Evolutionary conservation across 2,329 filamentous ascomycete genomes (phyloP).

Genomic region (Alternaria panax): DNA sequence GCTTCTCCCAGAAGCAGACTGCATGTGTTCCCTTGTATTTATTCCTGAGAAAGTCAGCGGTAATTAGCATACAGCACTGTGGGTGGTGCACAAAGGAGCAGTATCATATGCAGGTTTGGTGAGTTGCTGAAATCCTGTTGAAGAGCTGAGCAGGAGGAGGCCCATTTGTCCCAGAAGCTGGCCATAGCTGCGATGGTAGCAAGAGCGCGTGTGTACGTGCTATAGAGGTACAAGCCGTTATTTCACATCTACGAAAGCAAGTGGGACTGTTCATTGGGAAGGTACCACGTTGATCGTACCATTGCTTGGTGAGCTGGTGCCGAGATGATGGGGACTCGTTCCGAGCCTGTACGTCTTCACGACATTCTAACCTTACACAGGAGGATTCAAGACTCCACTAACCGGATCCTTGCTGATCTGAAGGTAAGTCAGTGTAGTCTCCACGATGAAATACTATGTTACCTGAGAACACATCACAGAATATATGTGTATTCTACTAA

Average conservation of each 20-base stretch:
- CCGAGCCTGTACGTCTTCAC: background rate
- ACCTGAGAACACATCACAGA: background rate
- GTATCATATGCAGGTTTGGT: background rate
- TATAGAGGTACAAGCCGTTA: too few species aligned
- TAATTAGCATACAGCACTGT: too few species aligned
- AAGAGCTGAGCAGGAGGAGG: background rate
- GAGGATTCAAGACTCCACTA: background rate
- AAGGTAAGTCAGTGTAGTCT: background rate
- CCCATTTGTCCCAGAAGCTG: background rate
- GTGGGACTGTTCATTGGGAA: too few species aligned
- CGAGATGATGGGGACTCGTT: too few species aligned
- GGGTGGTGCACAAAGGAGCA: background rate
- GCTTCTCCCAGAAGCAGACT: background rate
- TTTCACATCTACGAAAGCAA: too few species aligned
- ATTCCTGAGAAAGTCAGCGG: background rate
- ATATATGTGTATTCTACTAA: background rate
- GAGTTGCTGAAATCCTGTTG: background rate
- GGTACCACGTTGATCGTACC: too few species aligned
- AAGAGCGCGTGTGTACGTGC: too few species aligned
- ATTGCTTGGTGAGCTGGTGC: too few species aligned
- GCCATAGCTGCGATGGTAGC: background rate
- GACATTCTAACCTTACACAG: background rate
- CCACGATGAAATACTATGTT: background rate
- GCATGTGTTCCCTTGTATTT: background rate
- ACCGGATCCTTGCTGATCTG: too few species aligned